Percentiles rank a stretch among this genome's conserved stretches.
Evolutionary conservation across 164 flowering plant genomes (phyloP).

Genomic region (Sedum album): DNA sequence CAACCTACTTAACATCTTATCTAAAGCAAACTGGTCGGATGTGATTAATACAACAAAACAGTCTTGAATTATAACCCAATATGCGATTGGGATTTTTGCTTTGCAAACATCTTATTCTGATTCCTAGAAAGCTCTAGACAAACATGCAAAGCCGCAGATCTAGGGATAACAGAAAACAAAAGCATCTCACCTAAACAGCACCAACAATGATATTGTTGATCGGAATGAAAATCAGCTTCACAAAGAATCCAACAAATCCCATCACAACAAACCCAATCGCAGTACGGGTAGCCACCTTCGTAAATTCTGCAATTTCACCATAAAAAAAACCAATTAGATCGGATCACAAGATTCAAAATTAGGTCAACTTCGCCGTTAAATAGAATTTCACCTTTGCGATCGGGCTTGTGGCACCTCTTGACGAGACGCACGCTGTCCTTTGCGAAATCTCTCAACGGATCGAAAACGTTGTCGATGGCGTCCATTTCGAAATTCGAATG

Average conservation of each 20-base stretch:
- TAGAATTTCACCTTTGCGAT: slow-evolving; percentile 41
- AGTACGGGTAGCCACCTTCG: slow-evolving; percentile 8
- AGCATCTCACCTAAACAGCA: slow-evolving; percentile 7
- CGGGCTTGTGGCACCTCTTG: slow-evolving; percentile 67
- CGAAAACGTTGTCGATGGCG: slow-evolving; percentile 44
- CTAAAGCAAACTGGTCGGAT: too few relatives aligned
- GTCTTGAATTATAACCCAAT: background rate
- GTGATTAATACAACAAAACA: background rate
- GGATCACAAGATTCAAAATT: background rate
- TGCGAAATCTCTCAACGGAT: slow-evolving; percentile 56
- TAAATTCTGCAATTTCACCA: slow-evolving; percentile 3
- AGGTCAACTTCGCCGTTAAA: background rate
- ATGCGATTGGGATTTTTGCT: too few relatives aligned
- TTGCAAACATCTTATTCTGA: too few relatives aligned
- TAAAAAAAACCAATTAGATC: background rate
- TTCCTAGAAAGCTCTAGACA: background rate
- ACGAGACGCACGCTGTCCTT: slow-evolving; percentile 63
- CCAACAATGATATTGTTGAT: slow-evolving; percentile 12
- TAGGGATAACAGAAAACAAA: background rate
- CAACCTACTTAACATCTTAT: too few relatives aligned
- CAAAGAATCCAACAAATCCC: slow-evolving; percentile 11
- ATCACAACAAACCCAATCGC: slow-evolving; percentile 12
- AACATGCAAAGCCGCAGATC: background rate
- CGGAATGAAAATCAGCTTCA: slow-evolving; percentile 11
- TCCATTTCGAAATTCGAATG: slow-evolving; percentile 25